Conservation (phyloP, 2,329 filamentous ascomycete genomes). For the Colletotrichum sp. region DNA sequence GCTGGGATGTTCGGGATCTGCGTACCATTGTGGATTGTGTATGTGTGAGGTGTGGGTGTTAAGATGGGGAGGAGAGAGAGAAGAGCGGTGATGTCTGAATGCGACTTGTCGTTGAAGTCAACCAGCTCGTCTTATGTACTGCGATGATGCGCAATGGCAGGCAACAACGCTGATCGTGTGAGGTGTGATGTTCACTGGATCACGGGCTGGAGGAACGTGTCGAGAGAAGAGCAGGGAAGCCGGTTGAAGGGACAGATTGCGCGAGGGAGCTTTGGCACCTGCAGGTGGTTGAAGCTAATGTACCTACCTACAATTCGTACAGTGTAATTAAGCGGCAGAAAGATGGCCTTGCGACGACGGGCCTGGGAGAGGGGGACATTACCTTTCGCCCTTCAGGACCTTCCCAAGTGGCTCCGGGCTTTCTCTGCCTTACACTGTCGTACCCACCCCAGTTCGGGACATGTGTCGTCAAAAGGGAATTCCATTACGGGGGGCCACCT, state of each 20-base stretch:
- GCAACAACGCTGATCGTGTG: background rate
- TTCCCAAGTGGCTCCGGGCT: background rate
- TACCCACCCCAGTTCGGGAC: conserved; percentile 16
- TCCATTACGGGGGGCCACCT: background rate
- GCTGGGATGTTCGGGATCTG: background rate
- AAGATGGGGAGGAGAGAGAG: background rate
- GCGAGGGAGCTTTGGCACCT: conserved; percentile 4
- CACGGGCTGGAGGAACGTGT: background rate
- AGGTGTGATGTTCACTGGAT: background rate
- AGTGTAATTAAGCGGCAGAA: background rate
- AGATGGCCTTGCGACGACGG: background rate
- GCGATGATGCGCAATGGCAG: background rate
- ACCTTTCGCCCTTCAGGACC: conserved; percentile 6
- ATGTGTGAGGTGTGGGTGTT: background rate
- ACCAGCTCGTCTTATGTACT: background rate
- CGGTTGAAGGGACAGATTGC: conserved; percentile 22
- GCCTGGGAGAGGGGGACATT: background rate
- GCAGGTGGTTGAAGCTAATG: background rate
- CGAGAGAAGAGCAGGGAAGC: conserved; percentile 19
- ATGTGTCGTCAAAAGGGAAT: conserved; percentile 24
- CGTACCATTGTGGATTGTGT: conserved; percentile 23
- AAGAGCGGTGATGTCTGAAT: background rate
- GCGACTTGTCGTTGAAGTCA: background rate
- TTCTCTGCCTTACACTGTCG: background rate
- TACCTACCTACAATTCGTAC: background rate